Percentiles rank a stretch among this genome's conserved stretches.
phyloP scores from a whole-genome alignment of 2,329 filamentous ascomycete genomes.

The Teratosphaeria viscida region DNA sequence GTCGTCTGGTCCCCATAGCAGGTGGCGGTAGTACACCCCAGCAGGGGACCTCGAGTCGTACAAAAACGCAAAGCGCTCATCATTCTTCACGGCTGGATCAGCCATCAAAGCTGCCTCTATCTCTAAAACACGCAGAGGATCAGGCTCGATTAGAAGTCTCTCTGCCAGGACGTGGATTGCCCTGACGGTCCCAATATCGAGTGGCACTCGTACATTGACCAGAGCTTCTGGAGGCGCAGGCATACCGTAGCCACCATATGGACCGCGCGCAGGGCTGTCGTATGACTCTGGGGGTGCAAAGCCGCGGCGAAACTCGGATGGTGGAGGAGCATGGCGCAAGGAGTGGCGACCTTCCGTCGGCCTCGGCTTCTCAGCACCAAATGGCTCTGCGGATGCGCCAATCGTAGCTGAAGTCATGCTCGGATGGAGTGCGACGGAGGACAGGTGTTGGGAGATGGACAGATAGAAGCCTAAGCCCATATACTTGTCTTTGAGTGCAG shows the following conservation, averaged over 20 bases:
- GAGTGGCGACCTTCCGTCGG: conserved; percentile 24
- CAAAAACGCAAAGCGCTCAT: conserved; percentile 89
- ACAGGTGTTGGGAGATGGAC: conserved; percentile 69
- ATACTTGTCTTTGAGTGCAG: conserved; percentile 69
- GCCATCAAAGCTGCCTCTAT: conserved; percentile 92
- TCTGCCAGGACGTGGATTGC: conserved; percentile 86
- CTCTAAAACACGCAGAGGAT: conserved; percentile 50
- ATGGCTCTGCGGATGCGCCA: conserved; percentile 14
- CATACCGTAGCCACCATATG: conserved; percentile 1
- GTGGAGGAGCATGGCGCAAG: conserved; percentile 35
- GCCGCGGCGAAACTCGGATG: conserved; percentile 42
- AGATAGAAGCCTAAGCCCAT: conserved; percentile 77
- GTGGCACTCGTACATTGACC: conserved; percentile 53
- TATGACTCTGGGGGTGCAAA: conserved; percentile 74
- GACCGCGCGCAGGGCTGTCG: conserved; percentile 42
- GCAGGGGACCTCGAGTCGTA: conserved; percentile 74
- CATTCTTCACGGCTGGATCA: conserved; percentile 66
- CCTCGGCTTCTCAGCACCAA: conserved; percentile 19
- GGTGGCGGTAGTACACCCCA: conserved; percentile 87
- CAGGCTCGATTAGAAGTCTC: conserved; percentile 55
- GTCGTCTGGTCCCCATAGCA: conserved; percentile 52
- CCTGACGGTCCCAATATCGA: conserved; percentile 66
- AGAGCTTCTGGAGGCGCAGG: conserved; percentile 9
- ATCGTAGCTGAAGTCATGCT: conserved; percentile 1
- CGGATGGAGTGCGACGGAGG: conserved; percentile 44